Percentiles rank a stretch among this genome's conserved stretches.
These are phyloP conservation scores for Quercus rubra DNA, from an alignment of 306 rosid genomes.

Conservation along the genomic window DNA sequence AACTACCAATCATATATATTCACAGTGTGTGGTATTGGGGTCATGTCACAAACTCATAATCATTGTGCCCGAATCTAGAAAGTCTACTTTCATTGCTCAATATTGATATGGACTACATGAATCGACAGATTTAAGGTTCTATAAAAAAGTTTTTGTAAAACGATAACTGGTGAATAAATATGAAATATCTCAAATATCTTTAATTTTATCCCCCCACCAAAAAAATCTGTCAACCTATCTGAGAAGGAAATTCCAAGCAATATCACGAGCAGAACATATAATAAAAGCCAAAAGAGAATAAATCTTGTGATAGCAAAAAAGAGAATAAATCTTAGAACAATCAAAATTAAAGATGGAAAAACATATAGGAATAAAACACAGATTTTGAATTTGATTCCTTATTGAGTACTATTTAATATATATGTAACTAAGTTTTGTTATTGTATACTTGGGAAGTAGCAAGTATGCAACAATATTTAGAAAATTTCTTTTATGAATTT, in stretches of 20 bases:
- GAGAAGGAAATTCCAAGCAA: background rate
- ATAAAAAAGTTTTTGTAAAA: background rate
- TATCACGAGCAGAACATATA: background rate
- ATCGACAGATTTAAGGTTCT: conserved; percentile 1
- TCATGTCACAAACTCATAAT: background rate
- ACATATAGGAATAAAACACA: too few relatives aligned
- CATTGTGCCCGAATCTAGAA: conserved; percentile 6
- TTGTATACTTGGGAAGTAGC: too few relatives aligned
- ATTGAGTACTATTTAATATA: too few relatives aligned
- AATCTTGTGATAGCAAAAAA: background rate
- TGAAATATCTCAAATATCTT: background rate
- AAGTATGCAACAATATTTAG: too few relatives aligned
- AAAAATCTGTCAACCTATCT: background rate
- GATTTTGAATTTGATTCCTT: too few relatives aligned
- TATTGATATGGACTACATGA: background rate
- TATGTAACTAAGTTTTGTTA: too few relatives aligned
- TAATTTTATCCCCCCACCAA: background rate
- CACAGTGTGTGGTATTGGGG: background rate
- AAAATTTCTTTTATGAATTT: too few relatives aligned
- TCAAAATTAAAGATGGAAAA: too few relatives aligned
- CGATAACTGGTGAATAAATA: background rate
- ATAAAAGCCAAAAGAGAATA: background rate
- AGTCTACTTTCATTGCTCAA: background rate
- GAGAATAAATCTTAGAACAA: too few relatives aligned
- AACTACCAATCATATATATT: background rate